These are phyloP conservation scores for Drechslerella coelobrocha DNA, from an alignment of 2,329 filamentous ascomycete genomes.

Conservation along the genomic window DNA sequence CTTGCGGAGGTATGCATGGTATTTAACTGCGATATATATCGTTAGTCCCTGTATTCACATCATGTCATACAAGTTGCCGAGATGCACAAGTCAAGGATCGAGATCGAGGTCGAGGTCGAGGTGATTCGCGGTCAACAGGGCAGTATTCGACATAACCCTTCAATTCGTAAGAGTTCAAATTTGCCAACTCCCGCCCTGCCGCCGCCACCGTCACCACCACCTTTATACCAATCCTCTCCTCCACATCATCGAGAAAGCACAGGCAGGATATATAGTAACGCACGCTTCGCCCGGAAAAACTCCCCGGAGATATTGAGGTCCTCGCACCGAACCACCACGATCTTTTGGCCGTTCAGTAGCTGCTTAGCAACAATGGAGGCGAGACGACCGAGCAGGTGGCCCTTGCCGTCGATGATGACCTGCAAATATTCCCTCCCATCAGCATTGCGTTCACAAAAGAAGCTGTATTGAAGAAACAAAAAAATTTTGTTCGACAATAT, in stretches of 20 bases:
- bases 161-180: not conserved
- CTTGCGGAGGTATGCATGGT: slow-evolving; percentile 99
- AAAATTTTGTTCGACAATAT: too few species aligned
- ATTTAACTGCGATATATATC: slow-evolving; percentile 80
- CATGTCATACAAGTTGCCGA: not conserved
- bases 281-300: slow-evolving; percentile 99
- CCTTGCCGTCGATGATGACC: slow-evolving; percentile 99
- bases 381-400: slow-evolving; percentile 98
- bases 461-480: not conserved
- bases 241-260: not conserved
- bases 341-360: slow-evolving; percentile 98
- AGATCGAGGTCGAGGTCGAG: not conserved
- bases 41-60: slow-evolving; percentile 4
- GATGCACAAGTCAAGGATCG: too few species aligned
- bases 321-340: slow-evolving; percentile 98
- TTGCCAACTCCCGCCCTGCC: not conserved
- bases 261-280: slow-evolving; percentile 63
- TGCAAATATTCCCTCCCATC: slow-evolving; percentile 59
- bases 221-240: not conserved
- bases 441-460: slow-evolving; percentile 5
- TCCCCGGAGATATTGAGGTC: slow-evolving; percentile 99
- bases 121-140: not conserved
- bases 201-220: not conserved
- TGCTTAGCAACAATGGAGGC: slow-evolving; percentile 98
- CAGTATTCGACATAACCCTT: not conserved